phyloP scores from a whole-genome alignment of 1,284 basidiomycete species.

The Gastroboletus turbinatus region DNA sequence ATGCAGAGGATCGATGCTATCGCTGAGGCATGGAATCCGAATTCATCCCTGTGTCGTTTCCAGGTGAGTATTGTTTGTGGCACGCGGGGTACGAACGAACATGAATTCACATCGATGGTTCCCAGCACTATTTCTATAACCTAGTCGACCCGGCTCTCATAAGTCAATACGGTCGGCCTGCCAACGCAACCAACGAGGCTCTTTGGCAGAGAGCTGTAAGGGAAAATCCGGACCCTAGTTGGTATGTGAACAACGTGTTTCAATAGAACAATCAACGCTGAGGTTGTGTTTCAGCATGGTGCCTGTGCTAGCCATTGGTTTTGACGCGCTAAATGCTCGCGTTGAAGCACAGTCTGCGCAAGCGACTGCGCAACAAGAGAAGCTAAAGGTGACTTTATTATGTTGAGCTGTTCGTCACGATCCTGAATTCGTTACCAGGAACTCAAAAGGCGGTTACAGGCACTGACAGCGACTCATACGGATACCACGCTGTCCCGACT shows the following conservation, averaged over 20 bases:
- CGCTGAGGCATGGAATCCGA: conserved; percentile 71
- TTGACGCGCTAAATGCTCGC: conserved; percentile 79
- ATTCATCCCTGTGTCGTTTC: conserved; percentile 73
- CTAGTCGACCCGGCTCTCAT: conserved; percentile 76
- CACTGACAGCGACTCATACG: conserved; percentile 65
- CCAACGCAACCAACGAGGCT: conserved; percentile 71
- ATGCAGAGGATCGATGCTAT: conserved; percentile 67
- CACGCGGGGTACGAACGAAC: not conserved
- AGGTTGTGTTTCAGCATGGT: conserved; percentile 58
- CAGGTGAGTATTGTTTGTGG: conserved; percentile 53
- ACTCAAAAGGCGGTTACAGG: conserved; percentile 62
- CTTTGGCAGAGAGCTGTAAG: conserved; percentile 79
- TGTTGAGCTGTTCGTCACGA: not conserved
- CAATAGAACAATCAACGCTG: conserved; percentile 2
- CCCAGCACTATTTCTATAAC: conserved; percentile 83
- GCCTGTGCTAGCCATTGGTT: conserved; percentile 80
- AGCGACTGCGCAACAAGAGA: conserved; percentile 69
- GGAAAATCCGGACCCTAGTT: conserved; percentile 82
- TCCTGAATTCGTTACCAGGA: conserved; percentile 43
- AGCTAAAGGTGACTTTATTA: conserved; percentile 49
- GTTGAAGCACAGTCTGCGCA: conserved; percentile 77
- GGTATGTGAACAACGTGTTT: conserved; percentile 46
- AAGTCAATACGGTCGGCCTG: conserved; percentile 69
- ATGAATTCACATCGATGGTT: conserved; percentile 2
- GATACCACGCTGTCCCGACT: conserved; percentile 72